Conservation (phyloP, 2,329 filamentous ascomycete genomes). For the Monosporascus sp. region DNA sequence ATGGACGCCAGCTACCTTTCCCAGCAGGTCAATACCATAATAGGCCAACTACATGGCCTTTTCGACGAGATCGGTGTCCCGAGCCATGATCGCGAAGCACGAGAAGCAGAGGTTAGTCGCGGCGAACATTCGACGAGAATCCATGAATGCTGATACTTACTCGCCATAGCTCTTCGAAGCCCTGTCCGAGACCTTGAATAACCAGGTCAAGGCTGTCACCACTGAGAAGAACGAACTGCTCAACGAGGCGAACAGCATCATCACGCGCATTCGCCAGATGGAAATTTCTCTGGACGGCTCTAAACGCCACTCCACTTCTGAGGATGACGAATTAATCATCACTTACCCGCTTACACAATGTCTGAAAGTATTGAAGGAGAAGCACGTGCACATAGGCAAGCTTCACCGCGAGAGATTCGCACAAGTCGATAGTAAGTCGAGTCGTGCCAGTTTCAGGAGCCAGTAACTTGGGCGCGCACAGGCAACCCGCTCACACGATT, state of each 20-base stretch:
- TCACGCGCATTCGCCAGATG: slow-evolving; percentile 88
- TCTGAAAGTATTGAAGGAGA: slow-evolving; percentile 76
- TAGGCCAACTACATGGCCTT: slow-evolving; percentile 84
- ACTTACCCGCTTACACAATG: slow-evolving; percentile 81
- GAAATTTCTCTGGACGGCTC: slow-evolving; percentile 80
- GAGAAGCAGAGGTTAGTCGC: slow-evolving; percentile 75
- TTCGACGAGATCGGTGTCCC: slow-evolving; percentile 99
- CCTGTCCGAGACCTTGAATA: slow-evolving; percentile 85
- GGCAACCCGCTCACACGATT: slow-evolving; percentile 4
- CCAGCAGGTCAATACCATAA: slow-evolving; percentile 91
- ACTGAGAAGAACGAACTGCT: slow-evolving; percentile 84
- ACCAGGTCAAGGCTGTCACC: slow-evolving; percentile 78
- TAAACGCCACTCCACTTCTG: slow-evolving; percentile 55
- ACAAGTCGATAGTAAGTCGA: slow-evolving; percentile 78
- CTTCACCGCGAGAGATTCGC: slow-evolving; percentile 89
- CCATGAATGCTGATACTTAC: slow-evolving; percentile 9
- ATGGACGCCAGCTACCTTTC: slow-evolving; percentile 93
- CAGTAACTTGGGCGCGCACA: not conserved
- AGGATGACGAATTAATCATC: slow-evolving; percentile 64
- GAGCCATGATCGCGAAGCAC: slow-evolving; percentile 80
- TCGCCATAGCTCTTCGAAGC: slow-evolving; percentile 75
- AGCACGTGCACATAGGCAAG: slow-evolving; percentile 72
- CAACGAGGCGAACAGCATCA: slow-evolving; percentile 82
- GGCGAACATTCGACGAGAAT: slow-evolving; percentile 4
- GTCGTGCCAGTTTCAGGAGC: not conserved